phyloP scores from a whole-genome alignment of 345 rosid genomes.

The Ceriops tagal region DNA sequence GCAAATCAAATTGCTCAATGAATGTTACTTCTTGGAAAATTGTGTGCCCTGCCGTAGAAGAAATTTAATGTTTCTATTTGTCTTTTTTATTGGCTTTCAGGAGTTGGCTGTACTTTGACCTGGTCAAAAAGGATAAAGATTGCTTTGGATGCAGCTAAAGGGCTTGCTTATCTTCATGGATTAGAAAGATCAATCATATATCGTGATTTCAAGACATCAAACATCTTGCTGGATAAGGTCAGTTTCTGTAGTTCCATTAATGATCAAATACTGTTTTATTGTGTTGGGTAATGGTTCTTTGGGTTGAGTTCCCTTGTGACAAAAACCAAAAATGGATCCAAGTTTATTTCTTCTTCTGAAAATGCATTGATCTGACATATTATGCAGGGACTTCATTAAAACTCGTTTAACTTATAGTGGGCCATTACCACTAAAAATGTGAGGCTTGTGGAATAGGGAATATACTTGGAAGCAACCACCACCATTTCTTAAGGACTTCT shows the following conservation, averaged over 20 bases:
- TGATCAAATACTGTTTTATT: neutral
- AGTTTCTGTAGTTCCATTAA: constrained; percentile 22
- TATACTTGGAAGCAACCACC: neutral
- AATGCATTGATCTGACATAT: neutral
- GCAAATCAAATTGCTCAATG: too few species aligned
- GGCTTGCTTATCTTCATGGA: constrained; percentile 94
- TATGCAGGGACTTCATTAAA: constrained; percentile 6
- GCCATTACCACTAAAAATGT: neutral
- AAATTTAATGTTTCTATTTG: constrained; percentile 6
- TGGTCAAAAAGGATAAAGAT: constrained; percentile 95
- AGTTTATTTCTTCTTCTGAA: neutral
- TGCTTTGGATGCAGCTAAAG: constrained; percentile 88
- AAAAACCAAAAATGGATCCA: too few species aligned
- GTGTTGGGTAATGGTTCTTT: neutral
- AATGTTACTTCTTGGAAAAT: neutral
- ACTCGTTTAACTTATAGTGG: neutral
- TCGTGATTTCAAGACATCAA: constrained; percentile 97
- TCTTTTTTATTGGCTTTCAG: constrained; percentile 36
- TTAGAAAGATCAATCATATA: constrained; percentile 86
- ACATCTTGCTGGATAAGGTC: constrained; percentile 83
- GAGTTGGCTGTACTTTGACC: constrained; percentile 81
- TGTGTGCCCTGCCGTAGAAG: neutral
- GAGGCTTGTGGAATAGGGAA: neutral
- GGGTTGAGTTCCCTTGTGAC: neutral
- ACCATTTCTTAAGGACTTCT: neutral